Evolutionary conservation across 306 rosid species (phyloP), one percentile per base, ranked within the genome.

Genomic region (Erythrophleum fordii): DNA sequence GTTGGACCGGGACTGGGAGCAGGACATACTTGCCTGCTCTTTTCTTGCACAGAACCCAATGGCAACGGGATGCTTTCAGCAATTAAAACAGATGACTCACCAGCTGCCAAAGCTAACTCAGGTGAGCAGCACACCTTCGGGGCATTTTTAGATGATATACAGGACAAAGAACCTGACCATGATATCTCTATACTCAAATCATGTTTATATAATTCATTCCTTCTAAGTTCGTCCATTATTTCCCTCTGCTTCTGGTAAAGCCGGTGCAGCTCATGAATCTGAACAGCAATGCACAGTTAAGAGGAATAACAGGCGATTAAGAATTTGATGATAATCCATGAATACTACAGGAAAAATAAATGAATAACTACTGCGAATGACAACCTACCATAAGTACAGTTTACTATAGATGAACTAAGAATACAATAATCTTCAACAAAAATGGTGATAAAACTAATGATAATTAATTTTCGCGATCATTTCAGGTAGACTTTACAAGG

Each of bases 261-360:
- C 20, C 86, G 92, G 84, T 94, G 98, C 55, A 94, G 97, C 82
- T 91, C 97, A 68, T 76, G 85, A 85, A 92, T 81, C 98, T 94
- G 90, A 83, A 84, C 45, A 55, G 73, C 68, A 82, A 75, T 55
- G 48, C 14, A 60, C 14, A 72, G 34, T 78, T 74, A 29, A 69
- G 51, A 74, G 69, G 39, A 66, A 62, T 58, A 13, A 64, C 26
- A 20, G 11, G 61, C 23, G n/a, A 61, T 66, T 49, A 37, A 37
- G 68, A 73, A 26, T 35, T 58, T 22, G 69, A 73, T 16, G 58
- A 77, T 29, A 48, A 77, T 42, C 35, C 82, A 65, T 76, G 35
- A 79, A 49, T 53, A 83, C 25, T 48, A 77, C n/a, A 41, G 37
- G 55, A 69, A 79, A 70, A 39, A 16, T 60, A 69, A 48, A 53